Conservation (phyloP, 805 yeast species). For the Lipomyces orientalis region DNA sequence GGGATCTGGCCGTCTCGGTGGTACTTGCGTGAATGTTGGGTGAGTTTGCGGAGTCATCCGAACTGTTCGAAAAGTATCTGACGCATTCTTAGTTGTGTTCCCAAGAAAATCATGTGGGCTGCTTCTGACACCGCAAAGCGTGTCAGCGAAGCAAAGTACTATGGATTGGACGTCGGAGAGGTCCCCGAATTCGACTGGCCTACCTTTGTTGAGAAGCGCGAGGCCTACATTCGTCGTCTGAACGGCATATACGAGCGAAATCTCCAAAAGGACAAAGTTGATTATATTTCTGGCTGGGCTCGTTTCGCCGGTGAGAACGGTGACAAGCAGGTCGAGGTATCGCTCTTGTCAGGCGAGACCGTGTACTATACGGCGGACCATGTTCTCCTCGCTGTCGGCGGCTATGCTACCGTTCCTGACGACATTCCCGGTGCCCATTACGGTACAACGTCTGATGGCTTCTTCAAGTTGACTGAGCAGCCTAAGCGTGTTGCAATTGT, state of each 20-base stretch:
- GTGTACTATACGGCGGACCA: constrained; percentile 77
- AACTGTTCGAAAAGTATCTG: neutral
- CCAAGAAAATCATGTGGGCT: constrained; percentile 98
- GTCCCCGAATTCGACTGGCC: constrained; percentile 80
- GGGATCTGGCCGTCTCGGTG: constrained; percentile 78
- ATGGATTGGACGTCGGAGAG: constrained; percentile 72
- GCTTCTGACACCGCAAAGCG: constrained; percentile 88
- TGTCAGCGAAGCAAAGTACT: constrained; percentile 74
- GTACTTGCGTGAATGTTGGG: constrained; percentile 98
- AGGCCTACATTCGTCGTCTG: constrained; percentile 83
- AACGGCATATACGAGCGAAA: constrained; percentile 94
- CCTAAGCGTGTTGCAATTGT: constrained; percentile 93
- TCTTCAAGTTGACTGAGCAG: constrained; percentile 77
- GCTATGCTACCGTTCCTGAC: constrained; percentile 74
- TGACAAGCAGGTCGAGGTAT: constrained; percentile 67
- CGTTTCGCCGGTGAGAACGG: constrained; percentile 66
- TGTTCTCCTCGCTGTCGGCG: constrained; percentile 91
- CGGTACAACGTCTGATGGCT: constrained; percentile 90
- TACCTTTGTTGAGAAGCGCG: constrained; percentile 81
- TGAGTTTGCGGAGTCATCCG: constrained; percentile 3
- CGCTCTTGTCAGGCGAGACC: constrained; percentile 63
- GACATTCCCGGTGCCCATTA: constrained; percentile 77
- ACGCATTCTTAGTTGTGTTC: constrained; percentile 68
- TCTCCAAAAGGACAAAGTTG: constrained; percentile 86
- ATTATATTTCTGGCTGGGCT: constrained; percentile 85